These are phyloP conservation scores for Talaromyces pinophilus DNA, from an alignment of 2,329 filamentous ascomycete genomes.

Conservation along the genomic window DNA sequence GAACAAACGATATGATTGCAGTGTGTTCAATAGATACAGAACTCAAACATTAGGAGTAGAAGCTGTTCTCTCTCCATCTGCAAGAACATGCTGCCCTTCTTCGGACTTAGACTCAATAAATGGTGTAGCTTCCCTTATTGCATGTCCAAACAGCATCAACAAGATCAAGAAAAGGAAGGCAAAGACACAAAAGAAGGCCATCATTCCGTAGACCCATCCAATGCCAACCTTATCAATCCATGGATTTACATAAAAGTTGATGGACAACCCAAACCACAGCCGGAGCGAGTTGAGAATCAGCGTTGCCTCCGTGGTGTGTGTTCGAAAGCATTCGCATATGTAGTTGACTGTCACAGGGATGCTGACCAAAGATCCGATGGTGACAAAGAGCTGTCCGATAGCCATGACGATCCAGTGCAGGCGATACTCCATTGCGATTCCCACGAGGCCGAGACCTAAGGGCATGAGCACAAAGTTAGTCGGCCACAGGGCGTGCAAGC, in stretches of 20 bases:
- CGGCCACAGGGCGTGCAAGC: not conserved
- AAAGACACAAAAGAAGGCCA: constrained; percentile 4
- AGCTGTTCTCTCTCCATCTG: not conserved
- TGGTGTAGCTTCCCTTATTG: constrained; percentile 2
- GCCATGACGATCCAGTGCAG: not conserved
- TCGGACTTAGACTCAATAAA: constrained; percentile 7
- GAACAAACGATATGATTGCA: not conserved
- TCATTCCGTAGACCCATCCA: constrained; percentile 11
- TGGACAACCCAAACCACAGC: not conserved
- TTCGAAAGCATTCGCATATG: constrained; percentile 1
- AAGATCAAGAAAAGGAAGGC: not conserved
- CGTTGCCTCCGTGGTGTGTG: not conserved
- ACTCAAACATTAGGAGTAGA: not conserved
- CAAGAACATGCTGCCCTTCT: constrained; percentile 5
- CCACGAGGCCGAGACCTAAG: not conserved
- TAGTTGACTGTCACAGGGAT: not conserved
- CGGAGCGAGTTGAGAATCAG: not conserved
- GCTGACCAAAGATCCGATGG: not conserved
- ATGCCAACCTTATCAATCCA: not conserved
- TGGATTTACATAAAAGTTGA: not conserved
- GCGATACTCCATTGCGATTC: not conserved
- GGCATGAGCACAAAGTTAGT: not conserved
- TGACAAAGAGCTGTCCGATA: not conserved
- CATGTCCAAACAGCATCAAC: constrained; percentile 1
- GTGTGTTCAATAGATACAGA: not conserved